Conservation (phyloP, 2,329 filamentous ascomycete genomes). For the Verticillium nubilum region DNA sequence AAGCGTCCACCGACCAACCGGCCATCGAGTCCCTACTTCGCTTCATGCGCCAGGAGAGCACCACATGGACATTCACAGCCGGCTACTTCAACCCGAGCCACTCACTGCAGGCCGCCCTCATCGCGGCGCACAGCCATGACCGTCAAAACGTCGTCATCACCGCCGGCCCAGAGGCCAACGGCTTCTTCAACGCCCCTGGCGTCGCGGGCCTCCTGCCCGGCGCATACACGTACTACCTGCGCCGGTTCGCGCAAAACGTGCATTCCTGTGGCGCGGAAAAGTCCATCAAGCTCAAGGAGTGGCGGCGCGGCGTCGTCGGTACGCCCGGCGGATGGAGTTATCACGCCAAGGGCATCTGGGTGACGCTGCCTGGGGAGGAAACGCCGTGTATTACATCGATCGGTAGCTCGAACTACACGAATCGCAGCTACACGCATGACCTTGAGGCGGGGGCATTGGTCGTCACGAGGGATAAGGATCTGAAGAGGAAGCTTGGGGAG, state of each 20-base stretch:
- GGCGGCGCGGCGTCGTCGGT: conserved; percentile 76
- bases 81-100: conserved; percentile 98
- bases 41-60: conserved; percentile 36
- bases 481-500: conserved; percentile 68
- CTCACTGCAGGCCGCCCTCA: conserved; percentile 70
- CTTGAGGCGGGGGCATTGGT: conserved; percentile 85
- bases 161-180: conserved; percentile 88
- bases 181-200: conserved; percentile 85
- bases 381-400: conserved; percentile 76
- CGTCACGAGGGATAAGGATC: conserved; percentile 67
- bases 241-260: conserved; percentile 66
- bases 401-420: conserved; percentile 93
- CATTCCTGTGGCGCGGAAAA: conserved; percentile 39
- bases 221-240: conserved; percentile 85
- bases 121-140: conserved; percentile 58
- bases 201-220: conserved; percentile 86
- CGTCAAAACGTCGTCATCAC: conserved; percentile 73
- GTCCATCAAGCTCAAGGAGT: conserved; percentile 75
- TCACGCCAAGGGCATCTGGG: conserved; percentile 94
- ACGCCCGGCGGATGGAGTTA: conserved; percentile 90
- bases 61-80: conserved; percentile 92
- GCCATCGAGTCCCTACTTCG: conserved; percentile 70
- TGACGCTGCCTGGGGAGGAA: conserved; percentile 62
- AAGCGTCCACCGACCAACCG: conserved; percentile 84
- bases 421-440: conserved; percentile 86